Conservation (phyloP, 2,329 filamentous ascomycete species). For the Talaromyces sp. region DNA sequence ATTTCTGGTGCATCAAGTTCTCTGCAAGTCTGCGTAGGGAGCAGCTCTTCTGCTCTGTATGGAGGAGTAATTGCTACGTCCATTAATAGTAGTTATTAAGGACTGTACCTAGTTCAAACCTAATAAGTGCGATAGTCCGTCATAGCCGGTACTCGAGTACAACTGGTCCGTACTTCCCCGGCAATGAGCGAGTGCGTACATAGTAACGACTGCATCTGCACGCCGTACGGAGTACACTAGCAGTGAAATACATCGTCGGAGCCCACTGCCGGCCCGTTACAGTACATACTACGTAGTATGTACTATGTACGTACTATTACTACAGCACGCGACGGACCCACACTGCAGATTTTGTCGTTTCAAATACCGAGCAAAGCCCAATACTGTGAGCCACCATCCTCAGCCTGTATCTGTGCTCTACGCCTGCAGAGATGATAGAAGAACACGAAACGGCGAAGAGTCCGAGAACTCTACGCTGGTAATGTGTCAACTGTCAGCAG, state of each 20-base stretch:
- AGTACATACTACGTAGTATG: too few species aligned
- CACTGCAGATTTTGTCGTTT: not conserved
- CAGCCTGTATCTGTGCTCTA: not conserved
- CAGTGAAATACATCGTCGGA: not conserved
- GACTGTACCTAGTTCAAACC: not conserved
- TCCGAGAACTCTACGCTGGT: too few species aligned
- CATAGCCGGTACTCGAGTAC: not conserved
- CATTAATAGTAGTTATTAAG: not conserved
- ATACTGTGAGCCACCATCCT: not conserved
- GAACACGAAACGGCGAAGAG: too few species aligned
- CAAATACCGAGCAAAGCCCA: not conserved
- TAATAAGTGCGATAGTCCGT: not conserved
- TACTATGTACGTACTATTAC: too few species aligned
- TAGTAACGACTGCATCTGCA: not conserved
- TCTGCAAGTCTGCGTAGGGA: too few species aligned
- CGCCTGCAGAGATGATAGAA: not conserved
- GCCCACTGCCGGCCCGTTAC: not conserved
- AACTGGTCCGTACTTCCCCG: not conserved
- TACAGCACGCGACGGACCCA: constrained; percentile 11
- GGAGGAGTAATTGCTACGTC: not conserved
- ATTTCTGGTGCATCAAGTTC: too few species aligned
- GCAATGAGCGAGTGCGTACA: not conserved
- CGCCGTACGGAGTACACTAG: not conserved
- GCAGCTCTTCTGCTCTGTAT: not conserved
- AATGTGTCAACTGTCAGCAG: not conserved